Evolutionary conservation across 78 protist genomes (phyloP), one percentile per base, ranked within the genome.

Genomic region (Protostelium mycophagum): DNA sequence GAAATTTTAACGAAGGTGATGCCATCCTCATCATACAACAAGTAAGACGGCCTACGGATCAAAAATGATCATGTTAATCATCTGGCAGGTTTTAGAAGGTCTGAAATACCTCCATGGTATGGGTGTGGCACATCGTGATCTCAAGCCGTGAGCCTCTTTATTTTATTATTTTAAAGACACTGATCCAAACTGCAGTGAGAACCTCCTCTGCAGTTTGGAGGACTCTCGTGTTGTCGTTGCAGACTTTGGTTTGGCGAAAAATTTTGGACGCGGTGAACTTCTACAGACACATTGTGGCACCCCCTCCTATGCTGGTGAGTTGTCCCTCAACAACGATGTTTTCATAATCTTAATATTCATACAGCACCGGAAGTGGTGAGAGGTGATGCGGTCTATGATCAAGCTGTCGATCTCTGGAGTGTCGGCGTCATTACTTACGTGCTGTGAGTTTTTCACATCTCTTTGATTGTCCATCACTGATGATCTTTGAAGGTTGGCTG

Each of bases 31-130:
- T 93, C 51, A 92, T 93, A 31, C 88, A 91, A 90, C 95, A 93
- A 87, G n/a, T n/a, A n/a, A n/a, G n/a, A n/a, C n/a, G n/a, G n/a
- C n/a, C n/a, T n/a, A n/a, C n/a, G 29, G 84, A 29, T 83, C 28
- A 83, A 83, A 83, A 83, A 83, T 83, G 84, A n/a, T 83, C 87
- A 25, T n/a, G n/a, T n/a, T n/a, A n/a, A n/a, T n/a, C n/a, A n/a
- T n/a, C n/a, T n/a, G n/a, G n/a, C 95, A 96, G 37, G 88, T 97
- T 5, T 91, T 97, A 29, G 38, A 86, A 28, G 97, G 96, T 0
- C 90, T 96, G 35, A 93, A 86, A 10, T 96, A 97, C 73, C 84
- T 97, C 86, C 99, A 97, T 94, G 90, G 51, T 0, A 83, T 89
- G 88, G 96, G 96, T 91, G 90, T 94, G 51, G 96, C 96, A 51